Evolutionary conservation across 2,329 filamentous ascomycete species (phyloP).

Genomic region (Corniculantispora saksenae): DNA sequence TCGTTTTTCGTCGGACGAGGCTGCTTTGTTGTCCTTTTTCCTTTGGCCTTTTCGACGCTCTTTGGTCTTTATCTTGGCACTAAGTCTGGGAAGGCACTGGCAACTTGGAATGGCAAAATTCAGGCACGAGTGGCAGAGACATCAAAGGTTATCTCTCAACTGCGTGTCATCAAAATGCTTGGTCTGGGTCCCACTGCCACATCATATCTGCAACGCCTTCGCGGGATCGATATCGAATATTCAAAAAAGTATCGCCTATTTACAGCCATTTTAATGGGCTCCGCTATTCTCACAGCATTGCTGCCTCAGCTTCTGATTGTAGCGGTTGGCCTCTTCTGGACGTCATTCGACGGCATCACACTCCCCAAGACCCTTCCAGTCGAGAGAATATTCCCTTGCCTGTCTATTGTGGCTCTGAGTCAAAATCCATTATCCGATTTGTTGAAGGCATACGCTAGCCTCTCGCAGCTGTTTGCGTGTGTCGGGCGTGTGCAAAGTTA

Average conservation of each 20-base stretch:
- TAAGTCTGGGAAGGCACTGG: not conserved
- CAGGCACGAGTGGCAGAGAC: not conserved
- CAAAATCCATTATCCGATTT: not conserved
- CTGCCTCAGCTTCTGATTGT: not conserved
- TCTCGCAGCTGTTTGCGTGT: not conserved
- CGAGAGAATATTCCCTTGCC: not conserved
- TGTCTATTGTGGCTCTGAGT: not conserved
- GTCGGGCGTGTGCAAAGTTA: not conserved
- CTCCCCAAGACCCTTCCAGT: not conserved
- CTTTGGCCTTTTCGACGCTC: not conserved
- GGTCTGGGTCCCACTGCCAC: not conserved
- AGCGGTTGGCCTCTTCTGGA: slow-evolving; percentile 2
- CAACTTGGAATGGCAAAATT: not conserved
- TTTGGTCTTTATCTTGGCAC: not conserved
- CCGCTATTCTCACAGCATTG: not conserved
- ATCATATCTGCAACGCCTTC: not conserved
- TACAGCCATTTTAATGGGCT: not conserved
- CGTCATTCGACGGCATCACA: not conserved
- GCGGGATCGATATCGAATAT: not conserved
- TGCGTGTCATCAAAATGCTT: slow-evolving; percentile 1
- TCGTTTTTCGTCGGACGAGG: not conserved
- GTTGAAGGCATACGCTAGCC: not conserved
- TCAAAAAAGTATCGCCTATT: not conserved
- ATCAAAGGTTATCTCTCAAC: not conserved
- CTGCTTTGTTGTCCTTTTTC: not conserved